A percentile compares a stretch with the other conserved stretches of the same genome.
Conservation (phyloP, 2,329 filamentous ascomycete species). For the Didymella keratinophila region DNA sequence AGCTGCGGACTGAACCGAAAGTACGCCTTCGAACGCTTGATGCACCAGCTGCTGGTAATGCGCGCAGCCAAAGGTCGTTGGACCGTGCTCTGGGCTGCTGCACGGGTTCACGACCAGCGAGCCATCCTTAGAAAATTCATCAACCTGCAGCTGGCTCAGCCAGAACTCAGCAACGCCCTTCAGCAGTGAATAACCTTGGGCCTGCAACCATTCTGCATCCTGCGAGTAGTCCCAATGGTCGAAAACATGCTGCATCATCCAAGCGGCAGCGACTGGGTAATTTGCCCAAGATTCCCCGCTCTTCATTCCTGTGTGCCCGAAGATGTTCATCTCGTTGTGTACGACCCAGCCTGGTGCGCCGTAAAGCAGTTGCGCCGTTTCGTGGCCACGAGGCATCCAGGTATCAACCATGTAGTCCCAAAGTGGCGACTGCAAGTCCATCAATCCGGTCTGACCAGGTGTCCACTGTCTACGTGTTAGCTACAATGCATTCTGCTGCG, state of each 20-base stretch:
- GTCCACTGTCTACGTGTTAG: slow-evolving; percentile 51
- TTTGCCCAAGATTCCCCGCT: slow-evolving; percentile 54
- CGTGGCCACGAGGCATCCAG: slow-evolving; percentile 62
- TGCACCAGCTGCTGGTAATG: slow-evolving; percentile 63
- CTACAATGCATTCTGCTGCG: neutral
- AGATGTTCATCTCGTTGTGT: slow-evolving; percentile 67
- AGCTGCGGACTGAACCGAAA: slow-evolving; percentile 23
- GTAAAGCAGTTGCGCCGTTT: slow-evolving; percentile 64
- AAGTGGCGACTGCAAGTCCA: slow-evolving; percentile 55
- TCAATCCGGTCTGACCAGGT: slow-evolving; percentile 62
- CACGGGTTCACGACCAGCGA: slow-evolving; percentile 66
- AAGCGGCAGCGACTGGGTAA: slow-evolving; percentile 60
- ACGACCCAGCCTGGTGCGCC: slow-evolving; percentile 63
- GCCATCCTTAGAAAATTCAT: slow-evolving; percentile 60
- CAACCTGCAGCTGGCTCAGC: slow-evolving; percentile 62
- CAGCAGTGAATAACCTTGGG: slow-evolving; percentile 61
- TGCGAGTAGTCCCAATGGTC: slow-evolving; percentile 65
- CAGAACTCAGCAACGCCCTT: slow-evolving; percentile 65
- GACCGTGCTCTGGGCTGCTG: slow-evolving; percentile 65
- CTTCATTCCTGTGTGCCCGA: slow-evolving; percentile 64
- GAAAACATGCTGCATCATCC: slow-evolving; percentile 68
- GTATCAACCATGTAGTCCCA: slow-evolving; percentile 64
- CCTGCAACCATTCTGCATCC: slow-evolving; percentile 56
- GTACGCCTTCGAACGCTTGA: slow-evolving; percentile 47
- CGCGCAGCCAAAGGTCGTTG: slow-evolving; percentile 60